A percentile compares a stretch with the other conserved stretches of the same genome.
Conservation (phyloP, 2,329 filamentous ascomycete species). For the Neopestalotiopsis sp. region DNA sequence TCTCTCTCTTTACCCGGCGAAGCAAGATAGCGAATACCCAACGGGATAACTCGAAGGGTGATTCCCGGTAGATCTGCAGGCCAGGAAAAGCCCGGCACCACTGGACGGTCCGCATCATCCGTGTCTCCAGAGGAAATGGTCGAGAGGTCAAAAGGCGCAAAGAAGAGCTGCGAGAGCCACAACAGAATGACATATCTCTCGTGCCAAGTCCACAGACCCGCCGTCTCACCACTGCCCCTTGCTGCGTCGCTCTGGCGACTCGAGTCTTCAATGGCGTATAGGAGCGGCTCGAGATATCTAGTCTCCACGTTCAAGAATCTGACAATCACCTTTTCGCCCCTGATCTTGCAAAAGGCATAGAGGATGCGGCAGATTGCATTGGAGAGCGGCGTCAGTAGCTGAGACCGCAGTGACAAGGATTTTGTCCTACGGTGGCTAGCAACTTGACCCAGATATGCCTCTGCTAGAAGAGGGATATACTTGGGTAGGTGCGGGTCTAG, state of each 20-base stretch:
- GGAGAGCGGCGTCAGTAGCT: slow-evolving; percentile 61
- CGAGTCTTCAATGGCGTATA: slow-evolving; percentile 73
- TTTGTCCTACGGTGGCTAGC: slow-evolving; percentile 50
- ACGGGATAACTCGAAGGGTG: slow-evolving; percentile 70
- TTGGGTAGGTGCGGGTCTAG: slow-evolving; percentile 82
- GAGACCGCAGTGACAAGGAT: slow-evolving; percentile 40
- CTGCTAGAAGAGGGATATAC: slow-evolving; percentile 76
- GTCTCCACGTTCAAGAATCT: slow-evolving; percentile 92
- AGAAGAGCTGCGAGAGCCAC: slow-evolving; percentile 83
- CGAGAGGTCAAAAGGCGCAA: slow-evolving; percentile 88
- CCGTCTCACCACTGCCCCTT: slow-evolving; percentile 20
- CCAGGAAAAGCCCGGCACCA: slow-evolving; percentile 58
- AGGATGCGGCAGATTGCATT: slow-evolving; percentile 79
- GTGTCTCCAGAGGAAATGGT: slow-evolving; percentile 75
- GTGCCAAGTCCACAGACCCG: slow-evolving; percentile 72
- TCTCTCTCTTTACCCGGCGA: slow-evolving; percentile 86
- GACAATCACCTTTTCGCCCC: slow-evolving; percentile 90
- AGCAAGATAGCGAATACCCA: slow-evolving; percentile 75
- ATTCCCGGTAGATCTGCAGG: slow-evolving; percentile 71
- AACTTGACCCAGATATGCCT: slow-evolving; percentile 76
- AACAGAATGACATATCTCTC: slow-evolving; percentile 86
- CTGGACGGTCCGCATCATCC: slow-evolving; percentile 49
- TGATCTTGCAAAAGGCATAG: slow-evolving; percentile 92
- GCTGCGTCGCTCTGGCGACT: slow-evolving; percentile 39
- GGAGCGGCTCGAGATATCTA: slow-evolving; percentile 79